Conservation (phyloP, 208 protist species). For the Crithidia bombi region DNA sequence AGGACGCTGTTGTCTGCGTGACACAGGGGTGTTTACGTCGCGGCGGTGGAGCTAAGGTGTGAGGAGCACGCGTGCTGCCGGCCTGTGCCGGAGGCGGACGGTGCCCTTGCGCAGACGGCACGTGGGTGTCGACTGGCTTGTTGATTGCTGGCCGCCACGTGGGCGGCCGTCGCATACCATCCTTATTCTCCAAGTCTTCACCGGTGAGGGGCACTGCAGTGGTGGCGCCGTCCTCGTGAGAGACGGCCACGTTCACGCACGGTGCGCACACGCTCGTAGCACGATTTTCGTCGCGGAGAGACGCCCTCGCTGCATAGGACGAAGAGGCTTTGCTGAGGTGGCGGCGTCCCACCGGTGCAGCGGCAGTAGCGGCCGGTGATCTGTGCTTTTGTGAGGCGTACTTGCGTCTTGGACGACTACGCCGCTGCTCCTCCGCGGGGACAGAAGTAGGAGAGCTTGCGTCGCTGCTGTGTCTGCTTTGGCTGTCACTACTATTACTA, state of each 20-base stretch:
- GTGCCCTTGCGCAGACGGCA: neutral
- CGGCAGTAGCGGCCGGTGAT: too few species aligned
- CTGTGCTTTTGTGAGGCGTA: too few species aligned
- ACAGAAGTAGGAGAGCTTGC: neutral
- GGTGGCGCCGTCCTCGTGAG: neutral
- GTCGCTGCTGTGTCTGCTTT: neutral
- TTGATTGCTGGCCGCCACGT: conserved; percentile 15
- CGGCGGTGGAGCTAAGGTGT: conserved; percentile 15
- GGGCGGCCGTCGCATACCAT: conserved; percentile 32
- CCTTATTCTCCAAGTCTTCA: conserved; percentile 19
- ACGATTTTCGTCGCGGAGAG: too few species aligned
- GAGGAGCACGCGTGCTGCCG: neutral
- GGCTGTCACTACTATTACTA: too few species aligned
- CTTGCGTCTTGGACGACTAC: too few species aligned
- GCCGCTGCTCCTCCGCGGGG: too few species aligned
- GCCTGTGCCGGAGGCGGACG: neutral
- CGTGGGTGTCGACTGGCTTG: neutral
- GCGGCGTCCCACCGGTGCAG: too few species aligned
- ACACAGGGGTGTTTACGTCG: neutral
- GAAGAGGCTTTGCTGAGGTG: too few species aligned
- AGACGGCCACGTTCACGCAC: neutral
- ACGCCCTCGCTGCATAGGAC: too few species aligned
- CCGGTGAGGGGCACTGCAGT: neutral
- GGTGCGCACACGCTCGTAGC: too few species aligned
- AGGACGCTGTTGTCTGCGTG: neutral